Evolutionary conservation across 371 early-diverging fungal species (phyloP), one percentile per base, ranked within the genome.

Genomic region (Globomyces sp.): DNA sequence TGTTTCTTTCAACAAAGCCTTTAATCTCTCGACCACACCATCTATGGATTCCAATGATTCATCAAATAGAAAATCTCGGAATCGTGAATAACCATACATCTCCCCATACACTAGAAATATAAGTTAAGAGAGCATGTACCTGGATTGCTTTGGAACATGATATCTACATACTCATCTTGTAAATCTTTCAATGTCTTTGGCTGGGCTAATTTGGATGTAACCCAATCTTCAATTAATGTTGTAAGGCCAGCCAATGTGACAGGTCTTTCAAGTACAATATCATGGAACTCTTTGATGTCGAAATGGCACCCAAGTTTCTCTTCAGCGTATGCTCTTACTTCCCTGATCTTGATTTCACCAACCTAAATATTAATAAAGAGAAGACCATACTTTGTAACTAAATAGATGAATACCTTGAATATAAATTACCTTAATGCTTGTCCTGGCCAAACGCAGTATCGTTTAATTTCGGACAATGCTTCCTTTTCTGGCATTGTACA

Each of bases 381-480:
- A n/a, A n/a, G n/a, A n/a, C n/a, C n/a, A n/a, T n/a, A n/a, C n/a
- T n/a, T n/a, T n/a, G n/a, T n/a, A n/a, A n/a, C n/a, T n/a, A n/a
- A n/a, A n/a, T n/a, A n/a, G n/a, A n/a, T n/a, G n/a, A n/a, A n/a
- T n/a, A n/a, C n/a, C n/a, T n/a, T n/a, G n/a, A n/a, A n/a, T n/a
- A n/a, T n/a, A n/a, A n/a, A n/a, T 70, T 78, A 78, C 1, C 72
- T 57, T 11, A 76, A 62, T 11, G 78, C 78, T 53, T 78, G 78
- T 5, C 76, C 78, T 9, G 78, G 78, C 51, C 71, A 70, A 42
- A 70, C 66, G 13, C 65, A 70, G 64, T 78, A 78, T 42, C 70
- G n/a, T 41, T 58, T 60, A 34, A 74, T 72, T 55, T 78, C 78
- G 34, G 68, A 64, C 41, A 64, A 48, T 42, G 74, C 50, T 57